Conservation (phyloP, 345 rosid species). For the Murraya paniculata region DNA sequence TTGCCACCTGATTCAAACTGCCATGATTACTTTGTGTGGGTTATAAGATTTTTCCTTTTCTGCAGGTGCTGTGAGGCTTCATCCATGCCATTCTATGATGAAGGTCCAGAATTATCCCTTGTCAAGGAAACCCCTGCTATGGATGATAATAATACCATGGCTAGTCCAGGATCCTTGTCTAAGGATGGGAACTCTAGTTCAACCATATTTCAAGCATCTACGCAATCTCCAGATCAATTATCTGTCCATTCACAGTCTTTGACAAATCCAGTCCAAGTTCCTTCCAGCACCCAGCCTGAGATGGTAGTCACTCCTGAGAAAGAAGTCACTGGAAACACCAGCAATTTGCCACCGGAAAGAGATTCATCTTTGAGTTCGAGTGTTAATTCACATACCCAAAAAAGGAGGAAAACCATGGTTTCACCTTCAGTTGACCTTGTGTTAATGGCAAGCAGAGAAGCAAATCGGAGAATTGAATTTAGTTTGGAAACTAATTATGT, state of each 20-base stretch:
- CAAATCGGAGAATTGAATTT: slow-evolving; percentile 52
- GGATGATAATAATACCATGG: slow-evolving; percentile 25
- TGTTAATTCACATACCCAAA: slow-evolving; percentile 62
- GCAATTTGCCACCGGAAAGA: slow-evolving; percentile 37
- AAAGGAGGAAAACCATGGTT: slow-evolving; percentile 49
- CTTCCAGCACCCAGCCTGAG: slow-evolving; percentile 30
- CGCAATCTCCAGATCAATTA: slow-evolving; percentile 41
- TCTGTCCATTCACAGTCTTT: slow-evolving; percentile 36
- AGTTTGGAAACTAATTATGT: slow-evolving; percentile 30
- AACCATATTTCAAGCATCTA: slow-evolving; percentile 46
- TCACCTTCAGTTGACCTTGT: slow-evolving; percentile 37
- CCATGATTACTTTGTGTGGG: neutral
- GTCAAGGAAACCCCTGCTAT: slow-evolving; percentile 57
- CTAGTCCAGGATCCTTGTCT: slow-evolving; percentile 51
- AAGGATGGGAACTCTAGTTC: slow-evolving; percentile 50
- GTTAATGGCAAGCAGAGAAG: slow-evolving; percentile 24
- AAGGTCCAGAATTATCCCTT: slow-evolving; percentile 47
- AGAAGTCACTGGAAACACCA: slow-evolving; percentile 25
- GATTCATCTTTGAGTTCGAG: slow-evolving; percentile 58
- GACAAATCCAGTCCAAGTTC: slow-evolving; percentile 29
- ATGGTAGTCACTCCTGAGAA: slow-evolving; percentile 44
- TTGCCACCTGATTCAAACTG: neutral
- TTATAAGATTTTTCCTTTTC: slow-evolving; percentile 8
- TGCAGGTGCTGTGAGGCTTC: slow-evolving; percentile 51
- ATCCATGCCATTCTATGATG: slow-evolving; percentile 37